These are phyloP conservation scores for Spencermartinsiella ligniputridi DNA, from an alignment of 1,139 yeast species.

Conservation along the genomic window DNA sequence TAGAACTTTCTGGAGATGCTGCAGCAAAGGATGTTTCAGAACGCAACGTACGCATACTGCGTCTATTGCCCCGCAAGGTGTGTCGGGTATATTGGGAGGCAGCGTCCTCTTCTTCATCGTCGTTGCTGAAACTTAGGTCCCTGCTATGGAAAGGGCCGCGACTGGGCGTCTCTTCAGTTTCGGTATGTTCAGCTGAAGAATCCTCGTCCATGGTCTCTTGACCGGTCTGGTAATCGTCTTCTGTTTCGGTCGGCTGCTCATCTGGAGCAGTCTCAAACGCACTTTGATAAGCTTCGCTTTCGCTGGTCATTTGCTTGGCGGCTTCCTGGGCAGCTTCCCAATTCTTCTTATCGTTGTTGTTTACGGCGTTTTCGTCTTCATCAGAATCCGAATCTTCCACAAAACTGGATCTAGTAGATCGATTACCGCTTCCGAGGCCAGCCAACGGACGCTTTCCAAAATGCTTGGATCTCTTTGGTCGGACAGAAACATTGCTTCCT, in stretches of 20 bases:
- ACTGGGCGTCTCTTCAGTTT: constrained; percentile 30
- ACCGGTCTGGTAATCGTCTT: constrained; percentile 32
- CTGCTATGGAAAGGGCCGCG: not conserved
- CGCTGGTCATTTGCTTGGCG: constrained; percentile 18
- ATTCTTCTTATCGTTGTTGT: constrained; percentile 6
- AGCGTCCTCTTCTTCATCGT: constrained; percentile 10
- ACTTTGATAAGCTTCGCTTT: constrained; percentile 30
- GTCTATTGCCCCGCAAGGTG: constrained; percentile 12
- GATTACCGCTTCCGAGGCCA: constrained; percentile 3
- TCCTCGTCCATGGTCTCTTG: constrained; percentile 29
- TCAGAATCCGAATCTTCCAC: constrained; percentile 12
- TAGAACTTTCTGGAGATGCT: constrained; percentile 7
- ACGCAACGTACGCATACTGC: constrained; percentile 15
- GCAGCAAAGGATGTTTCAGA: constrained; percentile 9
- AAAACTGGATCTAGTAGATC: constrained; percentile 8
- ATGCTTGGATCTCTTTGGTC: constrained; percentile 19
- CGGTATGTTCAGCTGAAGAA: constrained; percentile 34
- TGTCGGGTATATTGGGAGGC: constrained; percentile 9
- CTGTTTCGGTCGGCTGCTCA: constrained; percentile 30
- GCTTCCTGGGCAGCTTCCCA: constrained; percentile 28
- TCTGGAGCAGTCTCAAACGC: constrained; percentile 34
- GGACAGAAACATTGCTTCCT: constrained; percentile 9
- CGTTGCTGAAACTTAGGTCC: constrained; percentile 4
- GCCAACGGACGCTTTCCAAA: constrained; percentile 9
- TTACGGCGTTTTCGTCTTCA: constrained; percentile 2